A percentile compares a stretch with the other conserved stretches of the same genome.
These are phyloP conservation scores for Globisporangium spinosum DNA, from an alignment of 352 stramenopile species.

Conservation along the genomic window DNA sequence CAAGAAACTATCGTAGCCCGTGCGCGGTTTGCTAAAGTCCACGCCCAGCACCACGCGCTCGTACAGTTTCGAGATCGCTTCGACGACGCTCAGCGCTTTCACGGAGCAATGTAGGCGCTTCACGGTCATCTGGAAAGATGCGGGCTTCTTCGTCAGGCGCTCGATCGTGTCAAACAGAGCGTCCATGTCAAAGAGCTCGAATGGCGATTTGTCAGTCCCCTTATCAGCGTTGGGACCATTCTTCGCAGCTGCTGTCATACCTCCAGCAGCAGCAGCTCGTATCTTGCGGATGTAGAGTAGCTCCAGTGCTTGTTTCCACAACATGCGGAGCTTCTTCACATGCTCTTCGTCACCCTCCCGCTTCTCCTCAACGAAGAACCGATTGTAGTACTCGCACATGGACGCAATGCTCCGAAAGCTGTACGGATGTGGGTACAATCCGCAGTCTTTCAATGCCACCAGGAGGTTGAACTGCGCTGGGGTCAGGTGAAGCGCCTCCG, in stretches of 20 bases:
- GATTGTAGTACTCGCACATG: conserved; percentile 61
- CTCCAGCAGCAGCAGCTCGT: conserved; percentile 16
- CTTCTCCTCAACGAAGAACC: conserved; percentile 48
- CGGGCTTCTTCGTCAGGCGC: conserved; percentile 46
- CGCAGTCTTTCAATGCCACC: conserved; percentile 45
- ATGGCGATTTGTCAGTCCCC: conserved; percentile 19
- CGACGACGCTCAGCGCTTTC: conserved; percentile 51
- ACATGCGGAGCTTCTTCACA: conserved; percentile 27
- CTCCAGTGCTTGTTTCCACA: conserved; percentile 56
- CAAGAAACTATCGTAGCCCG: conserved; percentile 43
- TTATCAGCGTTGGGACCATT: conserved; percentile 10
- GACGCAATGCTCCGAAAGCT: conserved; percentile 44
- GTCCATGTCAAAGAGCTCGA: conserved; percentile 63
- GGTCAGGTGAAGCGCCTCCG: conserved; percentile 39
- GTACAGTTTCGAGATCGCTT: conserved; percentile 57
- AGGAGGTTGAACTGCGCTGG: conserved; percentile 65
- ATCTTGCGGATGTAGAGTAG: conserved; percentile 60
- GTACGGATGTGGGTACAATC: conserved; percentile 40
- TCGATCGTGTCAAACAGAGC: conserved; percentile 53
- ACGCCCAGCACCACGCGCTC: conserved; percentile 61
- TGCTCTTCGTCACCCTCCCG: conserved; percentile 24
- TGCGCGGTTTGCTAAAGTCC: conserved; percentile 54
- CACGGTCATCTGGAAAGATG: conserved; percentile 40
- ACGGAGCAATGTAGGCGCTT: conserved; percentile 57
- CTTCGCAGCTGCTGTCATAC: conserved; percentile 3